Conservation (phyloP, 2,329 filamentous ascomycete genomes). For the Arthrobotrys iridis region DNA sequence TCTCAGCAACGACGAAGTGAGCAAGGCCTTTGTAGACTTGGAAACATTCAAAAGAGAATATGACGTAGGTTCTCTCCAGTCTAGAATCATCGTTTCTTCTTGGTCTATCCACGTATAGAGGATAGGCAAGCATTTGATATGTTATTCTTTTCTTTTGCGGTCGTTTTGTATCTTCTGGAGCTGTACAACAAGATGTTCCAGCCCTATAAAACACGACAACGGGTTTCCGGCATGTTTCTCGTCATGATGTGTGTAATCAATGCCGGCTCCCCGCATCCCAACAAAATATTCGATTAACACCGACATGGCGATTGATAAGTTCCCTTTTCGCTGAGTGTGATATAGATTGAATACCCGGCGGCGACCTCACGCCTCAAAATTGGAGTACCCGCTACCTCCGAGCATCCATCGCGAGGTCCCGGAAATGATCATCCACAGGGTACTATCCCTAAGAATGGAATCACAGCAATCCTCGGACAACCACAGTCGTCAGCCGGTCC, state of each 20-base stretch:
- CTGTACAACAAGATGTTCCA: slow-evolving; percentile 51
- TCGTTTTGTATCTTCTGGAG: slow-evolving; percentile 20
- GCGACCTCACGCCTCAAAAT: slow-evolving; percentile 92
- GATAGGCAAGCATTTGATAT: too few species aligned
- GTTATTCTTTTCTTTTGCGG: slow-evolving; percentile 1
- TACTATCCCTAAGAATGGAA: slow-evolving; percentile 58
- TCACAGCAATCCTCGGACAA: slow-evolving; percentile 39
- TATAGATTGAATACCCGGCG: slow-evolving; percentile 88
- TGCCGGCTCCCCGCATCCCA: slow-evolving; percentile 39
- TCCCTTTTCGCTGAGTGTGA: slow-evolving; percentile 27
- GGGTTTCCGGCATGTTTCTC: slow-evolving; percentile 16
- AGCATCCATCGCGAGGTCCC: slow-evolving; percentile 67
- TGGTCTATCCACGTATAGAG: not conserved
- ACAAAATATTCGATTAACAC: slow-evolving; percentile 34
- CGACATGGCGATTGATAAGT: slow-evolving; percentile 22
- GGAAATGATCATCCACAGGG: slow-evolving; percentile 64
- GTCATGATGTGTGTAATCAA: slow-evolving; percentile 14
- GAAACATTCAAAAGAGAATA: slow-evolving; percentile 92
- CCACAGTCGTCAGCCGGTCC: slow-evolving; percentile 62
- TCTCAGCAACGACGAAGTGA: slow-evolving; percentile 87
- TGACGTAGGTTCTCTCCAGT: slow-evolving; percentile 72
- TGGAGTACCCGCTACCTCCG: slow-evolving; percentile 86
- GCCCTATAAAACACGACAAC: slow-evolving; percentile 42
- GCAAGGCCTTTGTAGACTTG: slow-evolving; percentile 83
- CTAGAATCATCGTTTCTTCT: not conserved